Conservation (phyloP, 257 asterid genomes). For the Mentha longifolia region DNA sequence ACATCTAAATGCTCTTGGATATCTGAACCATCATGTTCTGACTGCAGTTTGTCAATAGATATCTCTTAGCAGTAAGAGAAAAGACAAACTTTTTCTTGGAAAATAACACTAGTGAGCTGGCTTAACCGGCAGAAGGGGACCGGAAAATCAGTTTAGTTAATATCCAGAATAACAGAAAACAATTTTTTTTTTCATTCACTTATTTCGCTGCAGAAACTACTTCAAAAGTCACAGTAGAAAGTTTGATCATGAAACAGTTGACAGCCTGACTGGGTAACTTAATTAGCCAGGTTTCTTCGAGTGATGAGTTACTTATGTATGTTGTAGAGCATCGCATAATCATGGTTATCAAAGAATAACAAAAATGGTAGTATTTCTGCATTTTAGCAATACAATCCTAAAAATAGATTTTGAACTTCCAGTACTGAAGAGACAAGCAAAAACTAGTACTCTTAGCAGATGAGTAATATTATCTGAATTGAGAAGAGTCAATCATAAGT, state of each 20-base stretch:
- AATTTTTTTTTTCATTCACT: too few species aligned
- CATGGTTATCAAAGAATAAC: neutral
- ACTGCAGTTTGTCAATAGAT: conserved; percentile 54
- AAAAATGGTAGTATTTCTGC: conserved; percentile 9
- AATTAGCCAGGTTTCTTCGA: conserved; percentile 13
- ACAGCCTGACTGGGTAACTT: conserved; percentile 9
- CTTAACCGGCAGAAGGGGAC: conserved; percentile 27
- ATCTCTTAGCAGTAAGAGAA: conserved; percentile 22
- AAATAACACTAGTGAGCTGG: conserved; percentile 14
- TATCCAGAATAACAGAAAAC: conserved; percentile 1
- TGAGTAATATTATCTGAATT: conserved; percentile 9
- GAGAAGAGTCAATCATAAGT: conserved; percentile 24
- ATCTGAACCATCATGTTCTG: conserved; percentile 96
- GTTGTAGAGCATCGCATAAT: neutral
- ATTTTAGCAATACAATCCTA: neutral
- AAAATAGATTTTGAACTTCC: conserved; percentile 2
- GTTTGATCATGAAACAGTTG: conserved; percentile 12
- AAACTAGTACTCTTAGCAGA: conserved; percentile 11
- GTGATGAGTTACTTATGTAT: conserved; percentile 9
- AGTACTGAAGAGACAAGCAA: conserved; percentile 12
- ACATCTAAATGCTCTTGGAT: conserved; percentile 82
- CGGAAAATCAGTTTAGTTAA: neutral
- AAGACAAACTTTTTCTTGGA: conserved; percentile 11
- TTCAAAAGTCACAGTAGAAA: conserved; percentile 24
- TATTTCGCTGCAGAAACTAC: conserved; percentile 25